Evolutionary conservation across 352 stramenopile species (phyloP).

Genomic region (Elongisporangium undulatum): DNA sequence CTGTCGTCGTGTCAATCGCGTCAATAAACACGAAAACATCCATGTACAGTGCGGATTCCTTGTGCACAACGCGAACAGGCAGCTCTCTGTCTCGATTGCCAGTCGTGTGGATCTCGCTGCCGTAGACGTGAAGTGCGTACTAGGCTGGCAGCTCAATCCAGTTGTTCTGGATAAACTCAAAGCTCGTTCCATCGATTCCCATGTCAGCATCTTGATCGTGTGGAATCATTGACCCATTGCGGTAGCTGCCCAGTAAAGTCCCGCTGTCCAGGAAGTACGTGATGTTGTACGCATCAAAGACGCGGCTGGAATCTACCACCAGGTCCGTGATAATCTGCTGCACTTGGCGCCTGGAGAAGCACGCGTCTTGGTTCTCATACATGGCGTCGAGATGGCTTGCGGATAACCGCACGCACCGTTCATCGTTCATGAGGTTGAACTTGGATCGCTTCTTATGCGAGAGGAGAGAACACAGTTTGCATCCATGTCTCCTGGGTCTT

Average conservation of each 20-base stretch:
- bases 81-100: constrained; percentile 13
- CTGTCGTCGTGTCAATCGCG: background rate
- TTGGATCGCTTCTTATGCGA: too few species aligned
- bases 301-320: constrained; percentile 9
- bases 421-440: too few species aligned
- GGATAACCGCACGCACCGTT: too few species aligned
- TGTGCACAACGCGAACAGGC: constrained; percentile 16
- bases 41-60: constrained; percentile 17
- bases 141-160: constrained; percentile 11
- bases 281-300: constrained; percentile 18
- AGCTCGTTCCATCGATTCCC: constrained; percentile 10
- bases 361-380: too few species aligned
- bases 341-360: too few species aligned
- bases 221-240: constrained; percentile 18
- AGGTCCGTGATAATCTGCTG: constrained; percentile 19
- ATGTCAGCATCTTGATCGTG: constrained; percentile 25
- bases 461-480: too few species aligned
- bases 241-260: constrained; percentile 17
- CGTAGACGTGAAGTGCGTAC: constrained; percentile 16
- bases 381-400: too few species aligned
- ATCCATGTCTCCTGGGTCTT: too few species aligned
- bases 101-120: constrained; percentile 9
- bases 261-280: constrained; percentile 25
- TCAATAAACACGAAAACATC: constrained; percentile 30
- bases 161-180: constrained; percentile 8